Evolutionary conservation across 768 basidiomycete species (phyloP), one percentile per base, ranked within the genome.

Genomic region (Cantharellus anzutake): DNA sequence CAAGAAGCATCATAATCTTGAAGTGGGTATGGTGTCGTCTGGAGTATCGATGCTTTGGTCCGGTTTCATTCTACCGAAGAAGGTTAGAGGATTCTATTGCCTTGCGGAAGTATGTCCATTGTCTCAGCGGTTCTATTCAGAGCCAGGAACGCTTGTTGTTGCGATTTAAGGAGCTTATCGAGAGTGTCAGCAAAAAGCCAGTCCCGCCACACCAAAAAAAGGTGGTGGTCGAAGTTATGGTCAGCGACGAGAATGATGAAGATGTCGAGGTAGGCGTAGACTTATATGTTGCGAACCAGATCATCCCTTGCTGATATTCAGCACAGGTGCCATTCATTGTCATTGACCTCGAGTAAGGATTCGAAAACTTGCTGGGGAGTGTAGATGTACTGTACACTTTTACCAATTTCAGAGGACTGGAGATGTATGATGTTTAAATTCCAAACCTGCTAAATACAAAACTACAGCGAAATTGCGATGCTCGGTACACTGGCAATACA

Each of bases 11-110:
- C 87, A 98, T 70, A 82, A 82, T 40, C 81, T 98, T 41, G 84
- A 91, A 42, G 76, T 98, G 57, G 82, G 81, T 57, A 99, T 99
- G 96, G 88, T 97, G 63, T 92, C 88, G 67, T 87, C 91, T 69
- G 94, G 92, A 48, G 93, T 97, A 41, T 92, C 90, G 67, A 94
- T 98, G 93, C 74, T 98, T 40, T 98, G 93, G 91, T 92, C 88
- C 62, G 83, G 86, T 41, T 99, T 94, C 71, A 78, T 89, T 58
- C 84, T 83, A 59, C 86, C 83, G 74, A 89, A 89, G 75, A 98
- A 98, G 85, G 93, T 87, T 48, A 40, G 77, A 68, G 11, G 38
- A 11, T 55, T 14, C 52, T 51, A 40, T 29, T 50, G 34, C 50
- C 42, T 29, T 60, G 51, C 42, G 62, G 59, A 35, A 51, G 39